These are phyloP conservation scores for Scheffersomyces parashehatae DNA, from an alignment of 1,139 yeast species.

Conservation along the genomic window DNA sequence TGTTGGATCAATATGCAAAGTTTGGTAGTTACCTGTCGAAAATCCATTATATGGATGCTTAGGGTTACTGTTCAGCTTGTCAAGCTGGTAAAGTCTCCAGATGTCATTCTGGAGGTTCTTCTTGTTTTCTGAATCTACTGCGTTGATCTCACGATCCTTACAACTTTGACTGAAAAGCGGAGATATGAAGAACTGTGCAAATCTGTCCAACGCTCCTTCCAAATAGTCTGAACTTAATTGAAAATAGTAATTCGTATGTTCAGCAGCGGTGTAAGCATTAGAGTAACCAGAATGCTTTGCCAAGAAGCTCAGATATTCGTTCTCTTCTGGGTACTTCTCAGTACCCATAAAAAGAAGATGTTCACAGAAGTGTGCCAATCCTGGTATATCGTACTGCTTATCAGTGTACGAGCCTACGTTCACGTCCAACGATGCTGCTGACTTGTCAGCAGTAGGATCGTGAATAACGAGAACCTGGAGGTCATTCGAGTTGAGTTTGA, in stretches of 20 bases:
- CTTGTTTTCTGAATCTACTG: conserved; percentile 94
- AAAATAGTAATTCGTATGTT: conserved; percentile 89
- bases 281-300: conserved; percentile 66
- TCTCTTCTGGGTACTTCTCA: conserved; percentile 84
- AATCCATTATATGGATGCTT: conserved; percentile 74
- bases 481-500: conserved; percentile 61
- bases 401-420: conserved; percentile 89
- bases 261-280: conserved; percentile 87
- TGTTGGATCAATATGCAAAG: conserved; percentile 59
- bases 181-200: conserved; percentile 85
- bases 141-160: conserved; percentile 88
- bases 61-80: conserved; percentile 69
- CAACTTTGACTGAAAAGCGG: conserved; percentile 82
- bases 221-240: conserved; percentile 76
- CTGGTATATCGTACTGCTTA: conserved; percentile 65
- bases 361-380: conserved; percentile 96
- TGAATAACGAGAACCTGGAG: conserved; percentile 76
- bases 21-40: conserved; percentile 69
- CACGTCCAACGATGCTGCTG: conserved; percentile 93
- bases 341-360: conserved; percentile 98
- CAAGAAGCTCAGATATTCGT: conserved; percentile 78
- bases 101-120: conserved; percentile 86
- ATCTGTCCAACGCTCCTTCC: conserved; percentile 87
- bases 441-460: conserved; percentile 83
- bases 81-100: conserved; percentile 88